phyloP scores from a whole-genome alignment of 305 asterid species.

The Ajuga reptans region DNA sequence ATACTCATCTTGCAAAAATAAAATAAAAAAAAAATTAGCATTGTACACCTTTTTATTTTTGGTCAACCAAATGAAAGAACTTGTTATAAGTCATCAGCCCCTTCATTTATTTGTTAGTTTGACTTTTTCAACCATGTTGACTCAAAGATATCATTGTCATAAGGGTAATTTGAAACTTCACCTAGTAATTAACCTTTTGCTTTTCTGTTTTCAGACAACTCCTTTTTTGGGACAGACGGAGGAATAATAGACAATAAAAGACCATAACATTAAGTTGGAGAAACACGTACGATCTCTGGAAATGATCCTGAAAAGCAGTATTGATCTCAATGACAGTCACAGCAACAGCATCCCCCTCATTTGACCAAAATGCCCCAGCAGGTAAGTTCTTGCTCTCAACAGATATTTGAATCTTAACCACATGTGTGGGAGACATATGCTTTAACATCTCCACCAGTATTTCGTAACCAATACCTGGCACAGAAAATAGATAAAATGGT shows the following conservation, averaged over 20 bases:
- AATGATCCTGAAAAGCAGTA: conserved; percentile 67
- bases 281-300: conserved; percentile 62
- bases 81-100: too few relatives aligned
- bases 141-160: too few relatives aligned
- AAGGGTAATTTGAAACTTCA: too few relatives aligned
- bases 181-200: too few relatives aligned
- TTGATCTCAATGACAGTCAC: conserved; percentile 51
- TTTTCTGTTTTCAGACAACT: too few relatives aligned
- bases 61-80: too few relatives aligned
- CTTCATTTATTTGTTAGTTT: too few relatives aligned
- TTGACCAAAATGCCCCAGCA: conserved; percentile 73
- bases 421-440: conserved; percentile 67
- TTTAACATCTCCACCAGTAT: conserved; percentile 69
- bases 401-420: conserved; percentile 64
- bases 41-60: too few relatives aligned
- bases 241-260: not conserved
- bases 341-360: conserved; percentile 35
- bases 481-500: conserved; percentile 15
- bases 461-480: conserved; percentile 82
- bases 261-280: conserved; percentile 12
- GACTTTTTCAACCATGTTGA: too few relatives aligned
- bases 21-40: too few relatives aligned
- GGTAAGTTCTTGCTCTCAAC: conserved; percentile 70
- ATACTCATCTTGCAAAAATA: not conserved
- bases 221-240: too few relatives aligned